Percentiles rank a stretch among this genome's conserved stretches.
Conservation (phyloP, 129 eudicot genomes). For the Cynara cardunculus region DNA sequence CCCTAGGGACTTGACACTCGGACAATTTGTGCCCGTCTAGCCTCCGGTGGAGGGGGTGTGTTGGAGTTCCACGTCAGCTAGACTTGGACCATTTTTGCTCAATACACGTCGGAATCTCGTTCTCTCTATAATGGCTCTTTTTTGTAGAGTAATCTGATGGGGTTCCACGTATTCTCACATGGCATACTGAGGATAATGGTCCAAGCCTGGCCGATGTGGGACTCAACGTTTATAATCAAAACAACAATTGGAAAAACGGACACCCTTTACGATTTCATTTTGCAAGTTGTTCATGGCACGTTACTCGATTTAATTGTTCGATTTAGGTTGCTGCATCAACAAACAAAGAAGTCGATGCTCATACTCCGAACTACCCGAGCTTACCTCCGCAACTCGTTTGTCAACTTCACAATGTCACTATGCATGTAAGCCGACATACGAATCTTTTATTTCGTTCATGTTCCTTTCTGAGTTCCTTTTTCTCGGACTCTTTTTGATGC, state of each 20-base stretch:
- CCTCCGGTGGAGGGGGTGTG: background rate
- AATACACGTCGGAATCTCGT: no score
- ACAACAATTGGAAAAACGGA: background rate
- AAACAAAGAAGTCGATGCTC: slow-evolving; percentile 81
- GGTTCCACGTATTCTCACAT: no score
- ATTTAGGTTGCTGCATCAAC: slow-evolving; percentile 86
- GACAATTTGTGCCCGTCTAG: no score
- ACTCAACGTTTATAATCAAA: background rate
- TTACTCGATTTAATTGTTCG: background rate
- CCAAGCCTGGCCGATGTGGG: background rate
- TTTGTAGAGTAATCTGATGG: no score
- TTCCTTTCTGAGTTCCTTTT: background rate
- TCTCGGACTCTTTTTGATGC: background rate
- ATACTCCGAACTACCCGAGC: slow-evolving; percentile 82
- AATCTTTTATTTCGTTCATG: background rate
- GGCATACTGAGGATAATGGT: no score
- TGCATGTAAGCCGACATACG: slow-evolving; percentile 60
- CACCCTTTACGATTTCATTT: background rate
- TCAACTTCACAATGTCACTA: slow-evolving; percentile 89
- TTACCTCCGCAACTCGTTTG: slow-evolving; percentile 88
- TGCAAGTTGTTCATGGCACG: slow-evolving; percentile 3
- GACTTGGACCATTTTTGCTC: background rate
- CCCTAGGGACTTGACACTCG: no score
- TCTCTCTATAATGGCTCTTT: no score
- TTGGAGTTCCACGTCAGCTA: background rate